Percentiles rank a stretch among this genome's conserved stretches.
These are phyloP conservation scores for Guadua angustifolia DNA, from an alignment of 176 grass and related monocot genomes.

Conservation along the genomic window DNA sequence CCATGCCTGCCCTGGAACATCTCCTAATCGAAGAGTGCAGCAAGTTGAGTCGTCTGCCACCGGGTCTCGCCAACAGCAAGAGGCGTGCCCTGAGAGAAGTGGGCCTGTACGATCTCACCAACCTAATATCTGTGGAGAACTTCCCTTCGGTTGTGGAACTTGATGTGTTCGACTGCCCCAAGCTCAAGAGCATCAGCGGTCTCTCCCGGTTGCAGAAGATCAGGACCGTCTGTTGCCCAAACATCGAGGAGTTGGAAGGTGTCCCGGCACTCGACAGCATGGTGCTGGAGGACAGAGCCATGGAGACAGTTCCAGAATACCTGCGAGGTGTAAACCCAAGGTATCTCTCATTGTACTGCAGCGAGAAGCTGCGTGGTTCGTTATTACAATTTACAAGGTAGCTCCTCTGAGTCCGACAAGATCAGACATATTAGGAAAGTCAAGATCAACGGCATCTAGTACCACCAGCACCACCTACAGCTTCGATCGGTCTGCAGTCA, in stretches of 20 bases:
- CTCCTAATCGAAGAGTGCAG: fast-evolving
- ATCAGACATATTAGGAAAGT: too few species aligned
- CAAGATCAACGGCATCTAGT: too few species aligned
- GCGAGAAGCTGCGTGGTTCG: neutral
- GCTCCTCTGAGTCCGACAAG: neutral
- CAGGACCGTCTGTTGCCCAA: neutral
- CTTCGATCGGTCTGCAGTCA: too few species aligned
- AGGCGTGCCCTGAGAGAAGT: neutral
- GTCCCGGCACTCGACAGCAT: neutral
- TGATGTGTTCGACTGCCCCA: neutral
- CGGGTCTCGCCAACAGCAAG: neutral
- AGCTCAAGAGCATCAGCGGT: neutral
- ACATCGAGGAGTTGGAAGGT: neutral
- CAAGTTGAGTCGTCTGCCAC: neutral
- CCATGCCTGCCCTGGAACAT: neutral
- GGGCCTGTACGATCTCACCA: fast-evolving
- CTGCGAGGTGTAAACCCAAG: neutral
- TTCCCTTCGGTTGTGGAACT: neutral
- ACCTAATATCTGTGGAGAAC: neutral
- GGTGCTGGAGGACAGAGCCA: neutral
- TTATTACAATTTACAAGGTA: neutral
- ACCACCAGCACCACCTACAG: too few species aligned
- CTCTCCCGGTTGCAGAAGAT: neutral
- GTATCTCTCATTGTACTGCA: neutral
- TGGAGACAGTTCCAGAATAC: neutral